phyloP scores from a whole-genome alignment of 2,329 filamentous ascomycete species.

The Trichoderma oligosporum region DNA sequence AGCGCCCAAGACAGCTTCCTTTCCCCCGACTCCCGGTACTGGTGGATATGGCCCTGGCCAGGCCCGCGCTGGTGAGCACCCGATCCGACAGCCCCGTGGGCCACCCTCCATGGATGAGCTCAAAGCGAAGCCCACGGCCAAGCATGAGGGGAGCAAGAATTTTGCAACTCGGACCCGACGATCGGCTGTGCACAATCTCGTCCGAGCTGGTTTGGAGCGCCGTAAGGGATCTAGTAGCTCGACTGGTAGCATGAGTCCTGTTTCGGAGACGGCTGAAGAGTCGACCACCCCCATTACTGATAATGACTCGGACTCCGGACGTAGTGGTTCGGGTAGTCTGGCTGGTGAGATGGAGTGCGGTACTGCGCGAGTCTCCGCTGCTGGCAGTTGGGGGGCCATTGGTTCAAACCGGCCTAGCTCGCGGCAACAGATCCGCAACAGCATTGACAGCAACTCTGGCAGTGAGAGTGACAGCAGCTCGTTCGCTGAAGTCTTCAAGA shows the following conservation, averaged over 20 bases:
- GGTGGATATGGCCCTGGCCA: conserved; percentile 92
- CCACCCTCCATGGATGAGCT: conserved; percentile 91
- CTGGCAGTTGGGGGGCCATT: conserved; percentile 72
- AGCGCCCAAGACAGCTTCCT: conserved; percentile 72
- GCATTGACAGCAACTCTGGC: conserved; percentile 57
- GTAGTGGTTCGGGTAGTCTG: conserved; percentile 74
- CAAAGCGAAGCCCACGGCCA: conserved; percentile 81
- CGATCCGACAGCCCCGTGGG: conserved; percentile 85
- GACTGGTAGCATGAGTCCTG: conserved; percentile 78
- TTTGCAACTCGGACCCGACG: conserved; percentile 90
- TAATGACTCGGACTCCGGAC: conserved; percentile 68
- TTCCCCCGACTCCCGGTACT: conserved; percentile 75
- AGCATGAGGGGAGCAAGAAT: conserved; percentile 95
- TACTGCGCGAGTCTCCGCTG: conserved; percentile 73
- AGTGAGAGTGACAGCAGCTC: conserved; percentile 53
- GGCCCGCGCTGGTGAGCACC: conserved; percentile 89
- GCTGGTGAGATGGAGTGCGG: conserved; percentile 67
- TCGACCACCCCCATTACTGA: conserved; percentile 66
- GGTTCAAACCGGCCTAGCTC: conserved; percentile 78
- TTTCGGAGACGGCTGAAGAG: conserved; percentile 72
- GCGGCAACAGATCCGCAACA: conserved; percentile 61
- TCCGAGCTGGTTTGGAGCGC: conserved; percentile 83
- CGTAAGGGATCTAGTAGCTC: conserved; percentile 71
- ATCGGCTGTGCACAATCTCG: conserved; percentile 85
- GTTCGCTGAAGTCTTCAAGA: conserved; percentile 64